These are phyloP conservation scores for Linnemannia elongata DNA, from an alignment of 192 early-diverging fungal genomes.

Conservation along the genomic window DNA sequence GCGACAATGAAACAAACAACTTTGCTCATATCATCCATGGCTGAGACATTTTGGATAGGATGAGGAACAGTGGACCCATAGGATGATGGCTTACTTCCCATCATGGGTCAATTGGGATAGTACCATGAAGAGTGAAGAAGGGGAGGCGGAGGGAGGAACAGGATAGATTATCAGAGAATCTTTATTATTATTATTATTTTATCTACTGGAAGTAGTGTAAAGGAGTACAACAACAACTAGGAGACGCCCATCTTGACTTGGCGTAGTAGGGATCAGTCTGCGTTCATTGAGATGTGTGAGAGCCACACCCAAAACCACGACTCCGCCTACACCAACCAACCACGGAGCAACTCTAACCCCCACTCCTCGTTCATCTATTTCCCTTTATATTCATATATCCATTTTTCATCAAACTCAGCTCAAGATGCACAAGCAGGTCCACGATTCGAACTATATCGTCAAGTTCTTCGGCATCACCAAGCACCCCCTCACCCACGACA, in stretches of 20 bases:
- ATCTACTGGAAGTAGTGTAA: background rate
- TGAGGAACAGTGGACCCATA: background rate
- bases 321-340: slow-evolving; percentile 6
- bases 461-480: slow-evolving; percentile 60
- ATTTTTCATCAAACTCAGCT: slow-evolving; percentile 22
- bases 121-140: no score
- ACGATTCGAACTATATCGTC: slow-evolving; percentile 60
- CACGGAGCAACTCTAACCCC: background rate
- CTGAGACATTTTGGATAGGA: background rate
- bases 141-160: background rate
- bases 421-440: slow-evolving; percentile 60
- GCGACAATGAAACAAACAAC: background rate
- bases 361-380: background rate
- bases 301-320: background rate
- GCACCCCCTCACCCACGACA: slow-evolving; percentile 57
- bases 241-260: slow-evolving; percentile 1
- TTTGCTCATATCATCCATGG: background rate
- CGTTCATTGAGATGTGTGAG: background rate
- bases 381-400: background rate
- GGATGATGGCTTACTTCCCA: background rate
- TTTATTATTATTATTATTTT: background rate
- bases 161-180: slow-evolving; percentile 3
- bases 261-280: background rate
- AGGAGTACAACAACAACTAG: background rate
- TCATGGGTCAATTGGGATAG: background rate